Base-by-base conservation (phyloP, 2,329 filamentous ascomycete genomes). In the Sphaerulina populicola region DNA sequence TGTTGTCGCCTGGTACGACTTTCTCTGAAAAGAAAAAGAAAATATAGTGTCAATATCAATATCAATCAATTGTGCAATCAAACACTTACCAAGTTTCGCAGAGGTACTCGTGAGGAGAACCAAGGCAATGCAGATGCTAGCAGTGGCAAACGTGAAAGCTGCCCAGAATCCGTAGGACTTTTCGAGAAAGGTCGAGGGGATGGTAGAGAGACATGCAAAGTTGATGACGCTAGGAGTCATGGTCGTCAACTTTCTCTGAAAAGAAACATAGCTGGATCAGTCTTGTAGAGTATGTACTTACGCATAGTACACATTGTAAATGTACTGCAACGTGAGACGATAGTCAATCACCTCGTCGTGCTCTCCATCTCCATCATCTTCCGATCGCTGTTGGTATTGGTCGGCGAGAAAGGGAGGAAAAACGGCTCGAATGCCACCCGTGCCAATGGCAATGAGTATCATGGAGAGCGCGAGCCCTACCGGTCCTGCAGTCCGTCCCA, bases 291-390 rank as follows among this genome's bases (percentile, higher is more conserved):
- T n/a, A n/a, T 10, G 6, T 6, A 27, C 49, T 37, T 30, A 55
- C 52, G 31, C 44, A 43, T 55, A 55, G 40, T 33, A 55, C 31
- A 52, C 37, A 35, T 52, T 55, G 52, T 55, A 55, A 14, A 55
- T 52, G 41, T 49, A 30, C 30, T 55, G 52, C 11, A 55, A 39
- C 10, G 52, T 55, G 33, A 55, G 31, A 14, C 49, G 39, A 44
- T 36, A 49, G 15, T 54, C 52, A n/a, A 54, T 39, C 2, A 54
- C 37, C 12, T 23, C n/a, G 9, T 39, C 14, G 18, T 6, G 21
- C 8, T 39, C 30, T 14, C 46, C 31, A 9, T 15, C 18, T 18
- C 39, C 31, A 43, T 30, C 33, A 15, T 48, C 39, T 18, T 38
- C 38, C 10, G 18, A 30, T 12, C 14, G 18, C 18, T 18, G 18